Base-by-base conservation (phyloP, 2,329 filamentous ascomycete species). In the Beauveria scarabaeidicola region DNA sequence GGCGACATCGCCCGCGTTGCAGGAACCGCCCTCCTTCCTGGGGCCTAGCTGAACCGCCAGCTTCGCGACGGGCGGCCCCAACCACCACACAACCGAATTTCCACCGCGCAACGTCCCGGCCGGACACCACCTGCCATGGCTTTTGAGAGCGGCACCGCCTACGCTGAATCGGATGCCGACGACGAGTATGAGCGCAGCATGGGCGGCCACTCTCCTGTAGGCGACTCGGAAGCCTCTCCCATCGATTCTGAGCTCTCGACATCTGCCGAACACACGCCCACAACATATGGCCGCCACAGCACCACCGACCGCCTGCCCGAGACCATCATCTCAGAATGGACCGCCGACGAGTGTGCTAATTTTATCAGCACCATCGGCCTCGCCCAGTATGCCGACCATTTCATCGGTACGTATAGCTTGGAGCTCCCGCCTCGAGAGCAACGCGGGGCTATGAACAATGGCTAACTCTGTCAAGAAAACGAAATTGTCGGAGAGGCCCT, bases 401-500 rank as follows among this genome's bases (percentile, higher is more conserved):
- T 96, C 71, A 78, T 94, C 73, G 90, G 91, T 96, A 77, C 68
- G 86, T 80, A 56, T 44, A 36, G 13, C 44, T 19, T 38, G 41
- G 25, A 46, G 13, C n/a, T 21, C 15, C 15, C 13, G 21, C 6
- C 17, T 44, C 5, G 25, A 19, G 17, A n/a, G 23, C 38, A 10
- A 10, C 27, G 25, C 9, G 5, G 29, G 23, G 11, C 3, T 3
- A 27, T 40, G 48, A 43, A 21, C 9, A 21, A 11, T 27, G 27
- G 44, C 53, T 47, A 48, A 56, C 44, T 32, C 46, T 23, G 23
- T 23, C 19, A 13, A 94, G 94, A 97, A 69, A 96, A 99, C 70
- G 91, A 91, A 64, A 95, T 99, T 66, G 88, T 92, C 41, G 94
- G 94, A 64, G 91, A 97, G 72, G 93, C 90, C 56, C 78, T 99